Percentiles rank a stretch among this genome's conserved stretches.
Conservation (phyloP, 2,329 filamentous ascomycete genomes). For the Aspergillus sclerotialis region DNA sequence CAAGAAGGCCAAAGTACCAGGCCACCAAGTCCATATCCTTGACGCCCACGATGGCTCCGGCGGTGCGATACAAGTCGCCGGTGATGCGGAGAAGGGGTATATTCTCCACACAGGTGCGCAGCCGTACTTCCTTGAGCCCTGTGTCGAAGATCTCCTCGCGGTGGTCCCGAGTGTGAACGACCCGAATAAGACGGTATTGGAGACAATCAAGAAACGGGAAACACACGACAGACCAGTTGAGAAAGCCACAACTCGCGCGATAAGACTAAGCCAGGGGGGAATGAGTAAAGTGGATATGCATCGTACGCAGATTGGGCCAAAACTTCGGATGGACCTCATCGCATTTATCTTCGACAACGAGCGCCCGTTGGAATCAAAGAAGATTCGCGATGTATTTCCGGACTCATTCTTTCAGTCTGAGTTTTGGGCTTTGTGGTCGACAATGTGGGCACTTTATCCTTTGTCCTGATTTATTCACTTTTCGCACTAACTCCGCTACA, state of each 20-base stretch:
- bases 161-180: slow-evolving; percentile 16
- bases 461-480: too few species aligned
- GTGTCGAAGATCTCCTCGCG: slow-evolving; percentile 26
- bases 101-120: slow-evolving; percentile 26
- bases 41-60: slow-evolving; percentile 23
- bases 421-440: slow-evolving; percentile 19
- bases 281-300: slow-evolving; percentile 5
- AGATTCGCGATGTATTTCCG: slow-evolving; percentile 21
- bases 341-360: slow-evolving; percentile 12
- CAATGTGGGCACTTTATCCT: too few species aligned
- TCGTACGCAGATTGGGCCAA: slow-evolving; percentile 7
- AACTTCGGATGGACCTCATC: slow-evolving; percentile 12
- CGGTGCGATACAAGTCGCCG: slow-evolving; percentile 24
- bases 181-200: slow-evolving; percentile 3
- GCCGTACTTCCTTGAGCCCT: slow-evolving; percentile 29
- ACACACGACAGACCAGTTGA: slow-evolving; percentile 7
- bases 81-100: slow-evolving; percentile 25
- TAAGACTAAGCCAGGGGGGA: slow-evolving; percentile 1
- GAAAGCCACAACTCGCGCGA: background rate
- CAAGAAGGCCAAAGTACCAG: slow-evolving; percentile 26
- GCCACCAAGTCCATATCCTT: slow-evolving; percentile 27
- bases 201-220: slow-evolving; percentile 1
- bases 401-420: slow-evolving; percentile 13
- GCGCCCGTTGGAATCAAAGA: slow-evolving; percentile 18
- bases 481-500: too few species aligned